Evolutionary conservation across 371 early-diverging fungal genomes (phyloP).

Genomic region (Rhizopus sp.): DNA sequence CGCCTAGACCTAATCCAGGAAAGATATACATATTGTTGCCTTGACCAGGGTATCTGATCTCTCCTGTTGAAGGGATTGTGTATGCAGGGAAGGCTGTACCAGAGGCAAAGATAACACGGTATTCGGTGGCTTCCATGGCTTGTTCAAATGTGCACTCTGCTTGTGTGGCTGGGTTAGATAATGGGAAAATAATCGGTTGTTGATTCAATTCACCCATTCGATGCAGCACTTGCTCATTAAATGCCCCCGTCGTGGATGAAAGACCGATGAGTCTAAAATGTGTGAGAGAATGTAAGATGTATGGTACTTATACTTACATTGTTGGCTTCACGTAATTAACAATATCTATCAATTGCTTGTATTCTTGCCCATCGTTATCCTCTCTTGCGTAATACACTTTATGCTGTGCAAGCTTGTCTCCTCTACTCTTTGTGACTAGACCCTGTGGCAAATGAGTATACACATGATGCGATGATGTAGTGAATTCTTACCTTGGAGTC

Average conservation of each 20-base stretch:
- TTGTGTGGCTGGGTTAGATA: slow-evolving; percentile 86
- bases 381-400: slow-evolving; percentile 80
- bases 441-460: slow-evolving; percentile 36
- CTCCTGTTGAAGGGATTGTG: slow-evolving; percentile 64
- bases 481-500: slow-evolving; percentile 60
- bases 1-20: slow-evolving; percentile 90
- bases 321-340: slow-evolving; percentile 62
- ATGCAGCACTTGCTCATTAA: slow-evolving; percentile 59
- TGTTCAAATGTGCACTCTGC: slow-evolving; percentile 92
- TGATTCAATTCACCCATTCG: slow-evolving; percentile 74
- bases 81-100: slow-evolving; percentile 93
- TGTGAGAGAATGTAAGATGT: slow-evolving; percentile 32
- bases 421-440: slow-evolving; percentile 79
- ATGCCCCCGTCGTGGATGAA: slow-evolving; percentile 75
- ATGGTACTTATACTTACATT: slow-evolving; percentile 20
- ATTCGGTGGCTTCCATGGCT: slow-evolving; percentile 81
- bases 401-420: slow-evolving; percentile 81
- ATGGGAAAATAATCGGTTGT: slow-evolving; percentile 90
- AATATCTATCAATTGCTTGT: slow-evolving; percentile 66
- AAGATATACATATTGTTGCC: slow-evolving; percentile 94
- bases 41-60: slow-evolving; percentile 74
- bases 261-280: slow-evolving; percentile 74
- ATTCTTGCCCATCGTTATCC: slow-evolving; percentile 77
- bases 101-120: slow-evolving; percentile 90
- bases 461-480: background rate